Evolutionary conservation across 441 rosid genomes (phyloP), one percentile per base, ranked within the genome.

Genomic region (Erodium chrysanthum): DNA sequence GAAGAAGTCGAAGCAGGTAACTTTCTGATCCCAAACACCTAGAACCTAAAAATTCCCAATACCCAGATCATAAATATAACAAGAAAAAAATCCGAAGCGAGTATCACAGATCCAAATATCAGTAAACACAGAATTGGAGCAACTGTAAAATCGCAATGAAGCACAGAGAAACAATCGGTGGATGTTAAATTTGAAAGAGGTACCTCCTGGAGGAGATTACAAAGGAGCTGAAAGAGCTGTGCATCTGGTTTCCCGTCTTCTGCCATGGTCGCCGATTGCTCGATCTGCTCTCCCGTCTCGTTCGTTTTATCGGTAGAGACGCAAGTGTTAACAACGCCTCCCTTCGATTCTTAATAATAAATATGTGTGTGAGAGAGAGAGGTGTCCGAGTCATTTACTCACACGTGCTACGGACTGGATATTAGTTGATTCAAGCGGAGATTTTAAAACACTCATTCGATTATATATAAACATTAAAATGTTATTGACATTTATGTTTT

Each of bases 221-320:
- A 81, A 21, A 91, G 93, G 66, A 88, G 89, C 73, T 83, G 78
- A 74, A 88, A 87, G 20, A 91, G 80, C 77, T 86, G 90, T 0
- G 85, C 81, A 66, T 91, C 97, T 4, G 86, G 70, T 76, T 76
- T 84, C 4, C 83, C 82, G 15, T 64, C 71, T 2, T 69, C 84
- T 22, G 63, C 63, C 31, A 10, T 8, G n/a, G 9, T 21, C 12
- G 11, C 2, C 27, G 31, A 20, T 25, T 58, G 23, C 10, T 25
- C 4, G 31, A 9, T 10, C 1, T 9, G 23, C n/a, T 11, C 11
- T 11, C 62, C 18, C 18, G 2, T 6, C 9, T 56, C 9, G 5
- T 25, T 56, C 2, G 1, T 56, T 17, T 12, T 0, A 56, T 56
- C 22, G 25, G 7, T 5, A n/a, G 17, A 17, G 61, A 56, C 10